These are phyloP conservation scores for Collybiopsis luxurians DNA, from an alignment of 768 basidiomycete genomes.

Conservation along the genomic window DNA sequence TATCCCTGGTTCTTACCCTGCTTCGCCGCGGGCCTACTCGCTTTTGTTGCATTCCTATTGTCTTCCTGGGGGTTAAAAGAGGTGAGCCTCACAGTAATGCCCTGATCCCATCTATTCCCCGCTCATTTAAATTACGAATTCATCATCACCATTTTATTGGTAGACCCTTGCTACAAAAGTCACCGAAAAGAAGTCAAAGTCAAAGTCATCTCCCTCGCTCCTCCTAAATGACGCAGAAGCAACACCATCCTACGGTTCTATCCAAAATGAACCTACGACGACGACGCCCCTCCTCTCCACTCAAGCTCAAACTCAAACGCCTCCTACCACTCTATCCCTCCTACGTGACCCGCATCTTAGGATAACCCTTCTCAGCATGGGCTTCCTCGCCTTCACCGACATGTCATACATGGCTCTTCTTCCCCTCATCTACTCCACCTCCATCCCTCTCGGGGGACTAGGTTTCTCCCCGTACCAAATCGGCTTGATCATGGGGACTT, in stretches of 20 bases:
- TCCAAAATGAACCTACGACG: not conserved
- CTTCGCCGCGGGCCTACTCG: slow-evolving; percentile 20
- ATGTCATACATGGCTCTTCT: slow-evolving; percentile 24
- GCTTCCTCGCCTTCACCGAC: slow-evolving; percentile 27
- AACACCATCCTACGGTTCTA: not conserved
- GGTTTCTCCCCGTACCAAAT: slow-evolving; percentile 48
- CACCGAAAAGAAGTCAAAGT: not conserved
- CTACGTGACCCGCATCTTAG: slow-evolving; percentile 22
- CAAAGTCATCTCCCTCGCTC: too few relatives aligned
- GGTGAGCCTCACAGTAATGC: slow-evolving; percentile 11
- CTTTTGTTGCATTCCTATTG: slow-evolving; percentile 19
- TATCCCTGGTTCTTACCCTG: slow-evolving; percentile 39
- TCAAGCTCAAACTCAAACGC: not conserved
- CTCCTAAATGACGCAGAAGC: not conserved
- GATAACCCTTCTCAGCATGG: slow-evolving; percentile 22
- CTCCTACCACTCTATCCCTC: slow-evolving; percentile 15
- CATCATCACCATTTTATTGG: not conserved
- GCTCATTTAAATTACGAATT: too few relatives aligned
- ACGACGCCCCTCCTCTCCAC: too few relatives aligned
- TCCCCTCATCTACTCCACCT: slow-evolving; percentile 38
- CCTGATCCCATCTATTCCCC: too few relatives aligned
- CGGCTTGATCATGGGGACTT: slow-evolving; percentile 43
- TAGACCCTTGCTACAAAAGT: not conserved
- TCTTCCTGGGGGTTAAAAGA: slow-evolving; percentile 25
- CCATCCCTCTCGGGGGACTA: slow-evolving; percentile 49